These are phyloP conservation scores for Macrolepiota albuminosa DNA, from an alignment of 768 basidiomycete genomes.

Conservation along the genomic window DNA sequence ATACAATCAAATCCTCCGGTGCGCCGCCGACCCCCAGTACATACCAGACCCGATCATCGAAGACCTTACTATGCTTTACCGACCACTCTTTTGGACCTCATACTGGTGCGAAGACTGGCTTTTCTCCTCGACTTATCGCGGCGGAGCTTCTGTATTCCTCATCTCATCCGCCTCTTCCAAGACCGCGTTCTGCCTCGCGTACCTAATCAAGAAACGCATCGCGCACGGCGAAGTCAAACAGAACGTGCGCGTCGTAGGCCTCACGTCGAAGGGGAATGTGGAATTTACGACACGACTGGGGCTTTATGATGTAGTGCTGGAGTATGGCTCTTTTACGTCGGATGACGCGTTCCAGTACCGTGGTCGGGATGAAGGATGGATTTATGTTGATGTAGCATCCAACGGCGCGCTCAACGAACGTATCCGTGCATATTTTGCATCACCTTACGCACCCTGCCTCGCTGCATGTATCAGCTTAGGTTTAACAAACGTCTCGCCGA, in stretches of 20 bases:
- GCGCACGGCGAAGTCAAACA: slow-evolving; percentile 21
- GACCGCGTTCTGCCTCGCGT: slow-evolving; percentile 67
- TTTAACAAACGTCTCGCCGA: slow-evolving; percentile 48
- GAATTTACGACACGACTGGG: slow-evolving; percentile 49
- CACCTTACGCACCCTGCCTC: slow-evolving; percentile 30
- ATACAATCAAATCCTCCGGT: slow-evolving; percentile 65
- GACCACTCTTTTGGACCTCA: slow-evolving; percentile 71
- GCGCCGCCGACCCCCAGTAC: slow-evolving; percentile 52
- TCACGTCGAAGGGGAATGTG: slow-evolving; percentile 55
- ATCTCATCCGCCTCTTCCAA: slow-evolving; percentile 72
- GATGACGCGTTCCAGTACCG: slow-evolving; percentile 22
- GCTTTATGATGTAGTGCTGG: slow-evolving; percentile 53
- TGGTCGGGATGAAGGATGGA: slow-evolving; percentile 31
- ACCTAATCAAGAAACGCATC: slow-evolving; percentile 47
- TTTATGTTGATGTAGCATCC: slow-evolving; percentile 64
- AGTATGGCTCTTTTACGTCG: slow-evolving; percentile 44
- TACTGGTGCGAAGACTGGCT: slow-evolving; percentile 77
- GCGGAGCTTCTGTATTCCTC: slow-evolving; percentile 41
- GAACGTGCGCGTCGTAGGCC: slow-evolving; percentile 42
- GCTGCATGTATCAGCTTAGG: slow-evolving; percentile 46
- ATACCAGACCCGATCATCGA: slow-evolving; percentile 41
- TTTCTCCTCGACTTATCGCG: slow-evolving; percentile 43
- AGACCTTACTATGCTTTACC: slow-evolving; percentile 67
- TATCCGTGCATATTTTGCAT: slow-evolving; percentile 37
- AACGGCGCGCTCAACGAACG: slow-evolving; percentile 44